phyloP scores from a whole-genome alignment of 352 stramenopile species.

The Poterioochromonas sp. region DNA sequence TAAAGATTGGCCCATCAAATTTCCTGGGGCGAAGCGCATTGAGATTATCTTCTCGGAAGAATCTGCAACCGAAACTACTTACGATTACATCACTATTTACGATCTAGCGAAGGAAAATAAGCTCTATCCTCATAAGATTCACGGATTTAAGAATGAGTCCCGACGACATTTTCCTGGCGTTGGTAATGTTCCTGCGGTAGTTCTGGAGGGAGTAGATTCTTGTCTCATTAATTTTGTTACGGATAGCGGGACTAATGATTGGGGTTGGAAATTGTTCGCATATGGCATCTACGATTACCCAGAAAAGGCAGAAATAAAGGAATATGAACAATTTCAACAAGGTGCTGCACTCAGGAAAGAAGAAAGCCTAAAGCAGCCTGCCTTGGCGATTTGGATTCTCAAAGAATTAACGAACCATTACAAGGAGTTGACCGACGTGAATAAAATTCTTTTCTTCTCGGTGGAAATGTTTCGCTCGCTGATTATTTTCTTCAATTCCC shows the following conservation, averaged over 20 bases:
- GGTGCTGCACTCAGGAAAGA: too few relatives aligned
- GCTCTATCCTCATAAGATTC: neutral
- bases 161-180: slow-evolving; percentile 42
- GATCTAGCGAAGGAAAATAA: neutral
- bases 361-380: too few relatives aligned
- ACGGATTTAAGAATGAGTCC: neutral
- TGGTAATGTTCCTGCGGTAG: slow-evolving; percentile 50
- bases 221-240: slow-evolving; percentile 71
- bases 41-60: slow-evolving; percentile 43
- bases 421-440: too few relatives aligned
- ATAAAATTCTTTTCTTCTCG: too few relatives aligned
- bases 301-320: neutral
- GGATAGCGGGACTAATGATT: slow-evolving; percentile 71
- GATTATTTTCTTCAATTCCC: too few relatives aligned
- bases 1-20: slow-evolving; percentile 40
- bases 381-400: too few relatives aligned
- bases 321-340: too few relatives aligned
- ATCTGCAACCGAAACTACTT: slow-evolving; percentile 44
- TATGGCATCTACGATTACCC: slow-evolving; percentile 33
- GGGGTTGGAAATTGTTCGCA: slow-evolving; percentile 66
- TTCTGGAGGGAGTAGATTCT: slow-evolving; percentile 57
- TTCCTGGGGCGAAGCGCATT: slow-evolving; percentile 45
- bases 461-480: too few relatives aligned
- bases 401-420: too few relatives aligned
- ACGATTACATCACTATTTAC: slow-evolving; percentile 46